Evolutionary conservation across 345 rosid species (phyloP).

Genomic region (Barbarea vulgaris): DNA sequence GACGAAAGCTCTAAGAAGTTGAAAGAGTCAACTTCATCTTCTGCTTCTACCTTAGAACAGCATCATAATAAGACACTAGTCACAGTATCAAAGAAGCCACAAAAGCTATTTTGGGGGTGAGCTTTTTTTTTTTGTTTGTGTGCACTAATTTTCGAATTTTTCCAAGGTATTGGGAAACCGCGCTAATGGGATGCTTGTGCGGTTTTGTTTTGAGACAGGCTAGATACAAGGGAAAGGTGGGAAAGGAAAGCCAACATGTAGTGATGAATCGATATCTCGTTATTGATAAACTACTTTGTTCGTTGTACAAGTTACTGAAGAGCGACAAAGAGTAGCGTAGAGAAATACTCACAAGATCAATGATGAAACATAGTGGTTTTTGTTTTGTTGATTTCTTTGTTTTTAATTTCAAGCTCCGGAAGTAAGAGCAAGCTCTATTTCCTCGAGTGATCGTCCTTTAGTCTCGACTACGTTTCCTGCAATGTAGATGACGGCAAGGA

Average conservation of each 20-base stretch:
- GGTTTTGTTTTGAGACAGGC: slow-evolving; percentile 45
- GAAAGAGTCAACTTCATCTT: slow-evolving; percentile 13
- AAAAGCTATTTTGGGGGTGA: slow-evolving; percentile 78
- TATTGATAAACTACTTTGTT: slow-evolving; percentile 4
- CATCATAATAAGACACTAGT: not conserved
- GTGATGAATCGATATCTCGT: slow-evolving; percentile 28
- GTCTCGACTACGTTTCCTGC: slow-evolving; percentile 85
- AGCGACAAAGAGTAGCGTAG: slow-evolving; percentile 2
- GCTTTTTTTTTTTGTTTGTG: not conserved
- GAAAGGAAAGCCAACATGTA: slow-evolving; percentile 80
- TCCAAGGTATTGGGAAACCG: not conserved
- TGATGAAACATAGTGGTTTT: slow-evolving; percentile 21
- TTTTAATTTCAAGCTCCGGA: slow-evolving; percentile 40
- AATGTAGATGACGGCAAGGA: slow-evolving; percentile 84
- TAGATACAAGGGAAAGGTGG: slow-evolving; percentile 73
- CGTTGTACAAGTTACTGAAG: slow-evolving; percentile 30
- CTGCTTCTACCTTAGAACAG: slow-evolving; percentile 22
- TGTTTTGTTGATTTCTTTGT: not conserved
- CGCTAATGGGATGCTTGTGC: slow-evolving; percentile 15
- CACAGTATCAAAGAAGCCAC: slow-evolving; percentile 49
- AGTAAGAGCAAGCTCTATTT: slow-evolving; percentile 85
- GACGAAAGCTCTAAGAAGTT: slow-evolving; percentile 6
- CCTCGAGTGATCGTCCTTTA: slow-evolving; percentile 93
- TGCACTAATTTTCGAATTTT: not conserved
- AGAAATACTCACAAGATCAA: slow-evolving; percentile 26